Evolutionary conservation across 73 alveolate genomes (phyloP).

Genomic region (Vitrella brassicaformis): DNA sequence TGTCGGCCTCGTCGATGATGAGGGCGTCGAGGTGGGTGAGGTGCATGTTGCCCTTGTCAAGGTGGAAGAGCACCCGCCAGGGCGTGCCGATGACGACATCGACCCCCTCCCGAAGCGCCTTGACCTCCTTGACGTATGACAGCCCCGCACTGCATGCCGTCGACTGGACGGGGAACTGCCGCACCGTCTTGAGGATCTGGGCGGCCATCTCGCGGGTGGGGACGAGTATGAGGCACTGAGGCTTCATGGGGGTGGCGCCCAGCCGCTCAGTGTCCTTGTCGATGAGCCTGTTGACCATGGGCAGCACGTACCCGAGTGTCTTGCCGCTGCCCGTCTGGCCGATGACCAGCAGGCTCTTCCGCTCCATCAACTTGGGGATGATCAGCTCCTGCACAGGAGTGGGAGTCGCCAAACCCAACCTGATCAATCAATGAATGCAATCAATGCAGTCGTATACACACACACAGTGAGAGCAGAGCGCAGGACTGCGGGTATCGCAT

Average conservation of each 20-base stretch:
- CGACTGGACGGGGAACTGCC: background rate
- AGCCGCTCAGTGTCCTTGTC: constrained; percentile 28
- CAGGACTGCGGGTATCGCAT: too few species aligned
- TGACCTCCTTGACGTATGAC: background rate
- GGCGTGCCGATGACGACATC: constrained; percentile 34
- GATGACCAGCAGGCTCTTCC: constrained; percentile 28
- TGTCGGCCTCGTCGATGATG: constrained; percentile 36
- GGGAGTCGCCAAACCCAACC: constrained; percentile 6
- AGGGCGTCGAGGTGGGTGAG: constrained; percentile 8
- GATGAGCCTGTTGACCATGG: constrained; percentile 48
- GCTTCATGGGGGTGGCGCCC: background rate
- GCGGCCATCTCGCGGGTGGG: constrained; percentile 90
- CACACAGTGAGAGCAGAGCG: too few species aligned
- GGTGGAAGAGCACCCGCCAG: constrained; percentile 10
- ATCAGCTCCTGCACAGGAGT: constrained; percentile 49
- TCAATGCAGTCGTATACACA: too few species aligned
- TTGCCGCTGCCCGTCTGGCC: constrained; percentile 60
- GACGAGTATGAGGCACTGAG: constrained; percentile 62
- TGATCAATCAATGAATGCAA: too few species aligned
- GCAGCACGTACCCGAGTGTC: constrained; percentile 51
- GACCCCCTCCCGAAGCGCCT: constrained; percentile 3
- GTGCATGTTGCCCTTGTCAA: constrained; percentile 17
- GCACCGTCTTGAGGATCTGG: constrained; percentile 16
- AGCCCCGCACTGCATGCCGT: background rate
- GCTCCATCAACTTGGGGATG: constrained; percentile 35